Conservation (phyloP, 352 stramenopile genomes). For the Phytophthora citricola region DNA sequence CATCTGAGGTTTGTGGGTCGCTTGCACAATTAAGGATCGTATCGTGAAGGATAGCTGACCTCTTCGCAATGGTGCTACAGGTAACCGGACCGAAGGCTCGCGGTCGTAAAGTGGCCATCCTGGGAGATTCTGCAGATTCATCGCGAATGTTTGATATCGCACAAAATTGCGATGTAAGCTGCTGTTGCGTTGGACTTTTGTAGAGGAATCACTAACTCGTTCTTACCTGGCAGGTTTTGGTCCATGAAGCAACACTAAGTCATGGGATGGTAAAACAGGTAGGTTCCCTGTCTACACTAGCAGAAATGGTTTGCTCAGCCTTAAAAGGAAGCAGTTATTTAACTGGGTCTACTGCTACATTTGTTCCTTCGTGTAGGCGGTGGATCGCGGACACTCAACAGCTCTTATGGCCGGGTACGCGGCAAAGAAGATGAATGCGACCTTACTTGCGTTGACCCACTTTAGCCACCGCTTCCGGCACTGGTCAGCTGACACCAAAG, state of each 20-base stretch:
- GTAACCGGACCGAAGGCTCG: conserved; percentile 64
- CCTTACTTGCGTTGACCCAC: conserved; percentile 81
- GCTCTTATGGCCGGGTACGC: conserved; percentile 80
- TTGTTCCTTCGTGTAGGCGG: conserved; percentile 40
- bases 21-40: no score
- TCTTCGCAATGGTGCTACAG: conserved; percentile 24
- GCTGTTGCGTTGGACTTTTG: not conserved
- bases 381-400: conserved; percentile 81
- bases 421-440: conserved; percentile 79
- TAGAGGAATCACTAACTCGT: not conserved
- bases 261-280: conserved; percentile 77
- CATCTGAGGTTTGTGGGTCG: conserved; percentile 66
- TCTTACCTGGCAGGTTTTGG: conserved; percentile 63
- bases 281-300: not conserved
- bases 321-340: not conserved
- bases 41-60: not conserved
- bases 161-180: conserved; percentile 73
- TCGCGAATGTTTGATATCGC: conserved; percentile 82
- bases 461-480: conserved; percentile 88
- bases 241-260: conserved; percentile 86
- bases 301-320: not conserved
- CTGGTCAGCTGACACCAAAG: conserved; percentile 49
- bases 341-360: not conserved
- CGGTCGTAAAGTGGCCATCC: conserved; percentile 79
- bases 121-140: conserved; percentile 80